These are phyloP conservation scores for Colletotrichum sp. DNA, from an alignment of 2,329 filamentous ascomycete species.

Conservation along the genomic window DNA sequence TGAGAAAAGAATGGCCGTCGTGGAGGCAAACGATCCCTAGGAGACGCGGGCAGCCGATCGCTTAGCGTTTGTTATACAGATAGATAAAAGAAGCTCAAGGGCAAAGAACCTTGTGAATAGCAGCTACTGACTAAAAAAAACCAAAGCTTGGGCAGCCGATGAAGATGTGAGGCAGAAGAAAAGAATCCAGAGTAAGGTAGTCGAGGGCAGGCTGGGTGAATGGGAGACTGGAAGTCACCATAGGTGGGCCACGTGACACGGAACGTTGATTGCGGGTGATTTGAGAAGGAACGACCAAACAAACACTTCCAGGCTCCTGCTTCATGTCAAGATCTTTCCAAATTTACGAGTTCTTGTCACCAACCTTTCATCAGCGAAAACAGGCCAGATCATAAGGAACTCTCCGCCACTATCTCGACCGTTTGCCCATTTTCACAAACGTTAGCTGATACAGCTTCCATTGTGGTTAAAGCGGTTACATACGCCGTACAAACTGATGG, in stretches of 20 bases:
- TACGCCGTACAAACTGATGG: fast-evolving
- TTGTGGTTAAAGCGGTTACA: not conserved
- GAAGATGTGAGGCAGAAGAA: too few species aligned
- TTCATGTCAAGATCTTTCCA: not conserved
- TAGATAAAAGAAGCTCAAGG: not conserved
- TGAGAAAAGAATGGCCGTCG: not conserved
- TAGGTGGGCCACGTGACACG: too few species aligned
- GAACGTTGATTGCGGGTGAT: not conserved
- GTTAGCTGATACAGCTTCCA: not conserved
- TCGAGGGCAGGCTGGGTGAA: too few species aligned
- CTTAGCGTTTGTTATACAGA: not conserved
- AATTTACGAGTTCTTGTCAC: not conserved
- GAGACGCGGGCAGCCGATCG: not conserved
- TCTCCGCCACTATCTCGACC: fast-evolving
- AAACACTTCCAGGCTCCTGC: not conserved
- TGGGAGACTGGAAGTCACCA: too few species aligned
- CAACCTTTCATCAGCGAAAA: not conserved
- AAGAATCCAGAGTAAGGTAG: too few species aligned
- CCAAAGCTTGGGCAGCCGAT: too few species aligned
- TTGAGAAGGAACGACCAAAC: not conserved
- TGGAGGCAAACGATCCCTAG: not conserved
- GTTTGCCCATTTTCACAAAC: not conserved
- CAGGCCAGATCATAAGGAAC: not conserved
- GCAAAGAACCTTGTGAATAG: too few species aligned
- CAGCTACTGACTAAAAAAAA: too few species aligned